Evolutionary conservation across 208 protist species (phyloP).

Genomic region (Leishmania major): DNA sequence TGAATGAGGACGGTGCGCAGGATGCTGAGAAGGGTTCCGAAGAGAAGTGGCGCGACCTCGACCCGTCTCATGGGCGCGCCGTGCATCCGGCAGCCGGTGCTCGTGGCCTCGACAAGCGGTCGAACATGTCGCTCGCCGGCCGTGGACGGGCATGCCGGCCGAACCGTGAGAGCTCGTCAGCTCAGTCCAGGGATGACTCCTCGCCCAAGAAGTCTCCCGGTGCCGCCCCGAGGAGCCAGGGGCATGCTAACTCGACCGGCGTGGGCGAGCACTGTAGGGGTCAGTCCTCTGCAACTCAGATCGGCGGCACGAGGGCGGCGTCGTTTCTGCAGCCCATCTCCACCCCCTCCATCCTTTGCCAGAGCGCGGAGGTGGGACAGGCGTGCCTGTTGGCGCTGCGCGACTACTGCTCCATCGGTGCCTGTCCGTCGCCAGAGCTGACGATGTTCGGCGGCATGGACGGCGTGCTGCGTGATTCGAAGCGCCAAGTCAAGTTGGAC

Average conservation of each 20-base stretch:
- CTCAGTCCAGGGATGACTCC: background rate
- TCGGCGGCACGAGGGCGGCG: background rate
- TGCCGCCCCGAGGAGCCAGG: background rate
- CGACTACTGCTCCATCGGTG: slow-evolving; percentile 73
- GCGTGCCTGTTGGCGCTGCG: slow-evolving; percentile 73
- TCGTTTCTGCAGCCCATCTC: slow-evolving; percentile 39
- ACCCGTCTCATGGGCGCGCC: background rate
- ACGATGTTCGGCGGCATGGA: slow-evolving; percentile 63
- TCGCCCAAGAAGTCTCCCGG: background rate
- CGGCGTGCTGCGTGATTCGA: slow-evolving; percentile 66
- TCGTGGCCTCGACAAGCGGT: background rate
- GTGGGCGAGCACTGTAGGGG: background rate
- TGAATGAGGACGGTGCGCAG: background rate
- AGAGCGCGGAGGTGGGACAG: slow-evolving; percentile 69
- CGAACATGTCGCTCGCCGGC: too few species aligned
- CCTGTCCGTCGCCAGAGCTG: slow-evolving; percentile 43
- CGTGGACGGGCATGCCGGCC: background rate
- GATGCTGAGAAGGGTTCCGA: background rate
- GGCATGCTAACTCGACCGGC: background rate
- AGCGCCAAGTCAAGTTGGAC: slow-evolving; percentile 39
- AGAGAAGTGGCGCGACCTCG: too few species aligned
- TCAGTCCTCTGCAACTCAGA: background rate
- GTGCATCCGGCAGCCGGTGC: background rate
- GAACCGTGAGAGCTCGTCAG: background rate
- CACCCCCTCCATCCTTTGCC: slow-evolving; percentile 60